Evolutionary conservation across 176 grass and related monocot species (phyloP).

Genomic region (bread wheat (Triticum aestivum)): IWGSC_CS_RefSeq_v2.1 NC_057805.1:489789709-489790208

Average conservation of each 20-base stretch:
- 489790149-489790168: slow-evolving; percentile 93
- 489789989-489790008: slow-evolving; percentile 87
- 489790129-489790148: slow-evolving; percentile 16
- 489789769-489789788: slow-evolving; percentile 65
- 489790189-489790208: slow-evolving; percentile 97
- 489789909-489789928: too few relatives aligned
- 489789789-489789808: slow-evolving; percentile 70
- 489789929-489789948: neutral
- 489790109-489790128: neutral
- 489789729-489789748: slow-evolving; percentile 74
- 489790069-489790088: too few relatives aligned
- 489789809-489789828: slow-evolving; percentile 81
- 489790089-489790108: neutral
- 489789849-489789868: slow-evolving; percentile 97
- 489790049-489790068: too few relatives aligned
- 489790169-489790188: slow-evolving; percentile 91
- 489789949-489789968: slow-evolving; percentile 83
- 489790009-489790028: slow-evolving; percentile 75
- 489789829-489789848: slow-evolving; percentile 69
- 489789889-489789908: neutral
- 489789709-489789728: slow-evolving; percentile 23
- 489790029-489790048: slow-evolving; percentile 30
- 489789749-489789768: slow-evolving; percentile 59
- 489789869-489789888: slow-evolving; percentile 62
- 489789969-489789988: slow-evolving; percentile 93